Evolutionary conservation across 805 yeast species (phyloP), one percentile per base, ranked within the genome.

Genomic region (Nematodospora valgi): DNA sequence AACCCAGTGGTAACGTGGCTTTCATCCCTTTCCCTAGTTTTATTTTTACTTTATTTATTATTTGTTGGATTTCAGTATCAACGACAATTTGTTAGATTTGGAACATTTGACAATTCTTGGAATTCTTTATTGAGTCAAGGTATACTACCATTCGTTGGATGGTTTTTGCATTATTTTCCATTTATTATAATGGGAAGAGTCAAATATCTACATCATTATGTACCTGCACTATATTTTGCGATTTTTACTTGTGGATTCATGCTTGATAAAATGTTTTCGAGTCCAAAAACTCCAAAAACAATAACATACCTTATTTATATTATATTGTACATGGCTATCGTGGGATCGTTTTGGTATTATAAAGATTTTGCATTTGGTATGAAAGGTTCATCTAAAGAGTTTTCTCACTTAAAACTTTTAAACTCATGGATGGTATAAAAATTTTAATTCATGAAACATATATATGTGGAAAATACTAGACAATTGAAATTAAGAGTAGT

Each of bases 291-390:
- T 7, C 35, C 39, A 2, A 38, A 49, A 23, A 49, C 47, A 16
- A 40, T 41, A 19, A 11, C 44, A 5, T 45, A 48, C 24, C 40
- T 42, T 7, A 46, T 76, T 15, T 86, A 75, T 56, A 32, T 56
- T 8, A 43, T 57, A 2, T 57, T 76, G 27, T 82, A 80, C 50
- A 50, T 58, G 2, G 43, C 60, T 20, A 73, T 87, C 32, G 58
- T 77, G 27, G 82, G 75, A 27, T 59, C 71, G 13, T 88, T 84
- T 58, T 58, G 71, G 52, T 63, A 69, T 52, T 79, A 78, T 52
- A 67, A 79, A 34, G 87, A 86, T 40, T 64, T 91, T 31, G 74
- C 86, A 12, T 82, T 83, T 47, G 98, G 98, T 35, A 85, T 91
- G 95, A 51, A 47, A 27, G 68, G 64, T 0, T 47, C 63, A 4